Evolutionary conservation across 1,284 basidiomycete genomes (phyloP).

Genomic region (Cryptococcus sp.): DNA sequence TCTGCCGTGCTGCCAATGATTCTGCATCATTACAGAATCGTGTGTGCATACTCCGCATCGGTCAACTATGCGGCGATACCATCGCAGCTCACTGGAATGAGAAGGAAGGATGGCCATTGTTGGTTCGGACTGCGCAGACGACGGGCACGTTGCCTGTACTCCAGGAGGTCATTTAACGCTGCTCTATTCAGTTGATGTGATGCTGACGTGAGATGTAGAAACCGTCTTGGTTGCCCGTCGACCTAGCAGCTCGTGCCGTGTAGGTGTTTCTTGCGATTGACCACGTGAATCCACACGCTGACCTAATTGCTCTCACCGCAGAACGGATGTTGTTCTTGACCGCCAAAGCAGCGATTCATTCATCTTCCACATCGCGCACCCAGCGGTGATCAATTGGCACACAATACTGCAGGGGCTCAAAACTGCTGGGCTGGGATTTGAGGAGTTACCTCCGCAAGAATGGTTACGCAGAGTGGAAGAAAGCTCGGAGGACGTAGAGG

Average conservation of each 20-base stretch:
- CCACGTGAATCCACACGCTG: no score
- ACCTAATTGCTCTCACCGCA: constrained; percentile 6
- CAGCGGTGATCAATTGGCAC: constrained; percentile 24
- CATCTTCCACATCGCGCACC: constrained; percentile 39
- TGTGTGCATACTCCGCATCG: constrained; percentile 39
- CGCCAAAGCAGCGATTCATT: constrained; percentile 3
- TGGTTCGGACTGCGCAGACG: constrained; percentile 43
- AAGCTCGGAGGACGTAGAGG: constrained; percentile 16
- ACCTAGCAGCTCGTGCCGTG: constrained; percentile 48
- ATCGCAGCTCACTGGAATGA: constrained; percentile 53
- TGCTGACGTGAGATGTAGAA: constrained; percentile 22
- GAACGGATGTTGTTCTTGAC: constrained; percentile 39
- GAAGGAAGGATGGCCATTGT: constrained; percentile 52
- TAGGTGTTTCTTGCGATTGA: constrained; percentile 12
- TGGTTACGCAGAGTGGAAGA: constrained; percentile 45
- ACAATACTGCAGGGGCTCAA: constrained; percentile 37
- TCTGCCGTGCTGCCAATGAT: constrained; percentile 39
- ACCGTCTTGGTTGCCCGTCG: constrained; percentile 53
- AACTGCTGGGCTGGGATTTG: constrained; percentile 30
- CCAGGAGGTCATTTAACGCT: constrained; percentile 32
- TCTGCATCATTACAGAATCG: constrained; percentile 10
- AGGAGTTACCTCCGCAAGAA: constrained; percentile 23
- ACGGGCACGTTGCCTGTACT: constrained; percentile 45
- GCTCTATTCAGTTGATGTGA: not conserved
- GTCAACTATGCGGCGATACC: constrained; percentile 52